Conservation (phyloP, 2,329 filamentous ascomycete species). For the Botrytis squamosa region DNA sequence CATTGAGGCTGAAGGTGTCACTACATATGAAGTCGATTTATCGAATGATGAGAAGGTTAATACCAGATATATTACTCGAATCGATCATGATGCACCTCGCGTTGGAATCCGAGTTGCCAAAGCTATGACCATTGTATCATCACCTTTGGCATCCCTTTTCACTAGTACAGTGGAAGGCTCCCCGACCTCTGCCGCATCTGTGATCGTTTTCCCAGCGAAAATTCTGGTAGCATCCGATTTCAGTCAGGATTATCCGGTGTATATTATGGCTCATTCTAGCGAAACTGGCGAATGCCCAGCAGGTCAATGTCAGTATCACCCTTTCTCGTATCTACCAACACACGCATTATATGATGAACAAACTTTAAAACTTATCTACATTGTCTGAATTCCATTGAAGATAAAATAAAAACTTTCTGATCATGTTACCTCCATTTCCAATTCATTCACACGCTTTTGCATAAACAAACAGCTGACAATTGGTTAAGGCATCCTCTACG, state of each 20-base stretch:
- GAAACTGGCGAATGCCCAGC: constrained; percentile 89
- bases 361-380: constrained; percentile 98
- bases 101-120: constrained; percentile 49
- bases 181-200: constrained; percentile 70
- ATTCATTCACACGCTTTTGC: constrained; percentile 19
- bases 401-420: constrained; percentile 91
- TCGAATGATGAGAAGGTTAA: constrained; percentile 58
- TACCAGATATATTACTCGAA: constrained; percentile 53
- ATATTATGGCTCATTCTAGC: constrained; percentile 73
- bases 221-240: constrained; percentile 44
- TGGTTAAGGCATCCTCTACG: constrained; percentile 41
- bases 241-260: constrained; percentile 49
- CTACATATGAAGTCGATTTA: constrained; percentile 42
- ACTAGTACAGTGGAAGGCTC: constrained; percentile 70
- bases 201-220: constrained; percentile 63
- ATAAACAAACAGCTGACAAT: constrained; percentile 28
- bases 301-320: constrained; percentile 77
- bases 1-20: constrained; percentile 1
- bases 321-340: constrained; percentile 27
- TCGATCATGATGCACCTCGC: constrained; percentile 25
- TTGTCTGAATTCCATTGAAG: constrained; percentile 97
- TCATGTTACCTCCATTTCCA: constrained; percentile 43
- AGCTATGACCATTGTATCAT: constrained; percentile 68
- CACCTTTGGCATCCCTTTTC: constrained; percentile 65
- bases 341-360: constrained; percentile 74